phyloP scores from a whole-genome alignment of 2,329 filamentous ascomycete genomes.

The Microascus cirrosus region DNA sequence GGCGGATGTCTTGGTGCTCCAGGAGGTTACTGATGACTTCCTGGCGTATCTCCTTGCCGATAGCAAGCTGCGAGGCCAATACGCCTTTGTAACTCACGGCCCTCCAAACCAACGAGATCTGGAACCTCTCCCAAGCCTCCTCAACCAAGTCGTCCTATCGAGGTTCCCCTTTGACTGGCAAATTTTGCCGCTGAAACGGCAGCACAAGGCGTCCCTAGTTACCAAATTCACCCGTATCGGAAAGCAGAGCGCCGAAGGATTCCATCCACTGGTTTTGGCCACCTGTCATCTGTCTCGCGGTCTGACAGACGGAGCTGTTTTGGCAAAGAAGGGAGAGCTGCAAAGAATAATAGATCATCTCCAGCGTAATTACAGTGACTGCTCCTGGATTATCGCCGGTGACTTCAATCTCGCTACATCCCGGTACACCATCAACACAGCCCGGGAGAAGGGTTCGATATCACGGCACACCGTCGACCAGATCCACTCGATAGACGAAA shows the following conservation, averaged over 20 bases:
- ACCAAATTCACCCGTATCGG: conserved; percentile 21
- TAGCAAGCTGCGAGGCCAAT: conserved; percentile 30
- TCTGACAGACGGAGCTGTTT: conserved; percentile 45
- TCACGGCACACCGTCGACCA: conserved; percentile 31
- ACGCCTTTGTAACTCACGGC: conserved; percentile 45
- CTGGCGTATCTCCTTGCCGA: conserved; percentile 41
- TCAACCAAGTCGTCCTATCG: conserved; percentile 52
- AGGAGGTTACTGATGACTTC: conserved; percentile 57
- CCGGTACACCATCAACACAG: conserved; percentile 38
- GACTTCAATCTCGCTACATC: conserved; percentile 58
- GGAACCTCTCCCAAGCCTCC: conserved; percentile 44
- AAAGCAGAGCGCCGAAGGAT: background rate
- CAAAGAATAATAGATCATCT: conserved; percentile 37
- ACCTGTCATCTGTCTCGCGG: conserved; percentile 52
- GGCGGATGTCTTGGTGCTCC: conserved; percentile 39
- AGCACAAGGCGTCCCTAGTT: conserved; percentile 47
- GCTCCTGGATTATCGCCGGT: conserved; percentile 47
- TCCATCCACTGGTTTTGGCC: conserved; percentile 30
- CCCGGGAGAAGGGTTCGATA: conserved; percentile 40
- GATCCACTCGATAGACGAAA: conserved; percentile 32
- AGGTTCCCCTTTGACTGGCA: conserved; percentile 43
- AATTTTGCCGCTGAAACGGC: conserved; percentile 37
- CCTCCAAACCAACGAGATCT: conserved; percentile 39
- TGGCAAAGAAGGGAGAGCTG: conserved; percentile 45
- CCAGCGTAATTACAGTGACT: conserved; percentile 20